Evolutionary conservation across 2,329 filamentous ascomycete genomes (phyloP).

Genomic region (Stemphylium vesicarium): DNA sequence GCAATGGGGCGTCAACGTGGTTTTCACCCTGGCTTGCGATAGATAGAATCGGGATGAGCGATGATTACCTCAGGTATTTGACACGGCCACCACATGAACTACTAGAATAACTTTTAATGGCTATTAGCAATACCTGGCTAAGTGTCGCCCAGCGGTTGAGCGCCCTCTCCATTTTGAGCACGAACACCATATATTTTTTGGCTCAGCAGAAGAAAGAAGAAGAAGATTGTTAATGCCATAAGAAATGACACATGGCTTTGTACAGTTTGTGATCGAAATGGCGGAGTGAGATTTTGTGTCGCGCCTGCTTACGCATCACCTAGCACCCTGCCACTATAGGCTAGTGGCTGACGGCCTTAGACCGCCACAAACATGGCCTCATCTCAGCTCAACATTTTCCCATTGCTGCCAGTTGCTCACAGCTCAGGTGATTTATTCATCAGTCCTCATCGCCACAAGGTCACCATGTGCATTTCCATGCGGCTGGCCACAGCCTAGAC

Average conservation of each 20-base stretch:
- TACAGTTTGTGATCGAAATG: conserved; percentile 8
- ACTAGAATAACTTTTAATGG: background rate
- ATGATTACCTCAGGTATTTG: background rate
- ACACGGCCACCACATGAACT: background rate
- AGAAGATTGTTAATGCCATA: background rate
- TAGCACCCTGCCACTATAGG: conserved; percentile 1
- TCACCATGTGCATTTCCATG: conserved; percentile 7
- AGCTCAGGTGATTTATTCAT: conserved; percentile 11
- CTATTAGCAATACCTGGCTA: background rate
- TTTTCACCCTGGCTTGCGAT: background rate
- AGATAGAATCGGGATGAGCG: background rate
- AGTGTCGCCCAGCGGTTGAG: background rate
- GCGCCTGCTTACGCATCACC: conserved; percentile 21
- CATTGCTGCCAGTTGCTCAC: background rate
- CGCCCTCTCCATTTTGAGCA: background rate
- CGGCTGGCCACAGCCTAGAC: background rate
- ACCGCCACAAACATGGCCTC: conserved; percentile 5
- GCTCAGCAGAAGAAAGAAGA: background rate
- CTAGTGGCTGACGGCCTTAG: conserved; percentile 7
- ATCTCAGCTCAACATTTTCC: conserved; percentile 9
- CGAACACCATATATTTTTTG: background rate
- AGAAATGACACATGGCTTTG: background rate
- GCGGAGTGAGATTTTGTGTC: conserved; percentile 22
- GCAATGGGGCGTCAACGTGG: background rate
- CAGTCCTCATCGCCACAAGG: background rate